A percentile compares a stretch with the other conserved stretches of the same genome.
phyloP scores from a whole-genome alignment of 192 early-diverging fungal genomes.

The Chytriomyces confervae region DNA sequence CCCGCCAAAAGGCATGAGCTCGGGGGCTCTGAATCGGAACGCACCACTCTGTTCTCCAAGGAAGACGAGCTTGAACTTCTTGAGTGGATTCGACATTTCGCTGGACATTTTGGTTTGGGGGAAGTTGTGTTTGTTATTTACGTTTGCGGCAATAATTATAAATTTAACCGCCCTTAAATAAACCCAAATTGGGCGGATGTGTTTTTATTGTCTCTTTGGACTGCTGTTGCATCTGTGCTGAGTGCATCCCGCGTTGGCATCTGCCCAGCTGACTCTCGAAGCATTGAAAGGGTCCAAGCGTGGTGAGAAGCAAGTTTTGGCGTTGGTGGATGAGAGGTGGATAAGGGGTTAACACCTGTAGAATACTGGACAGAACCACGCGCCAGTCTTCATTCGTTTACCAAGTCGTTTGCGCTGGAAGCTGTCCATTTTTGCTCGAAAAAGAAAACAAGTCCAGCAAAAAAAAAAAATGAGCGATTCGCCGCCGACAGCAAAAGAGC shows the following conservation, averaged over 20 bases:
- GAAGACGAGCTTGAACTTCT: slow-evolving; percentile 98
- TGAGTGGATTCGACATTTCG: slow-evolving; percentile 49
- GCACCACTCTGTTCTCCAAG: slow-evolving; percentile 98
- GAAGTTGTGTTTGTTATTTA: background rate
- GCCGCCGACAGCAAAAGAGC: slow-evolving; percentile 7
- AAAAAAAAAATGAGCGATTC: background rate
- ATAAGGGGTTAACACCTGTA: background rate
- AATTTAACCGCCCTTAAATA: too few relatives aligned
- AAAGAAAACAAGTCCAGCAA: background rate
- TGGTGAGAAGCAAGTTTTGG: background rate
- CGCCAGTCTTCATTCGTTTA: too few relatives aligned
- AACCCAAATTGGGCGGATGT: too few relatives aligned
- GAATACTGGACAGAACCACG: background rate
- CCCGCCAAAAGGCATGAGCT: background rate
- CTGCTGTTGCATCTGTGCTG: too few relatives aligned
- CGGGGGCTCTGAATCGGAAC: background rate
- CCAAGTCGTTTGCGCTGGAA: too few relatives aligned
- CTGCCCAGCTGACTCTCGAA: too few relatives aligned
- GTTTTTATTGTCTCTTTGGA: too few relatives aligned
- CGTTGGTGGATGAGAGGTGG: background rate
- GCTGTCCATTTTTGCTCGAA: background rate
- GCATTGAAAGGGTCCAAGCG: background rate
- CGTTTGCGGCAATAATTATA: too few relatives aligned
- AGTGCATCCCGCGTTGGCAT: too few relatives aligned
- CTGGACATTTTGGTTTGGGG: slow-evolving; percentile 28